These are phyloP conservation scores for Schizosaccharomyces cryophilus DNA, from an alignment of 805 yeast species.

Conservation along the genomic window DNA sequence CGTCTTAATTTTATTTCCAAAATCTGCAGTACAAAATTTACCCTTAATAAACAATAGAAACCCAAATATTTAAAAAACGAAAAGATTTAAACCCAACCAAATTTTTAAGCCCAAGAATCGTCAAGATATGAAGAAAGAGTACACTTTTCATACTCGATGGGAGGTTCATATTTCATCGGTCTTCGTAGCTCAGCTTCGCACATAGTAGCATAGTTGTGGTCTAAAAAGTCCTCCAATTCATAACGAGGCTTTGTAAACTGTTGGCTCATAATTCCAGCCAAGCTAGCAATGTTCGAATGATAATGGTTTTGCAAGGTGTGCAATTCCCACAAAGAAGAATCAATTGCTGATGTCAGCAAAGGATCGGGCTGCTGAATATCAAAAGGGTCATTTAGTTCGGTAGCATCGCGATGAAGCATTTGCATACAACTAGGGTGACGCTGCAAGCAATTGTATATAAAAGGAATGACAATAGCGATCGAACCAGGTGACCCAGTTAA, in stretches of 20 bases:
- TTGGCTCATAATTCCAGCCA: conserved; percentile 69
- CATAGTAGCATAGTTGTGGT: conserved; percentile 52
- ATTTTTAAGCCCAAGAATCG: not conserved
- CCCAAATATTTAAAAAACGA: not conserved
- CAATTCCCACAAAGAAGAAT: conserved; percentile 80
- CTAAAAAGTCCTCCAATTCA: conserved; percentile 80
- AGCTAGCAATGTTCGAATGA: conserved; percentile 83
- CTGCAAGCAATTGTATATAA: conserved; percentile 65
- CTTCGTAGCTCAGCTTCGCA: not conserved
- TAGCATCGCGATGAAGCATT: conserved; percentile 33
- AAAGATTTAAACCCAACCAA: not conserved
- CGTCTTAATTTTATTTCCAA: too few relatives aligned
- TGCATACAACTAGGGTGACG: conserved; percentile 89
- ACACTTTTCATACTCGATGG: not conserved
- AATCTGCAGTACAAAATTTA: not conserved
- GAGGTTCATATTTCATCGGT: not conserved
- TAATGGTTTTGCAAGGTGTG: conserved; percentile 60
- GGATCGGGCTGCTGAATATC: conserved; percentile 46
- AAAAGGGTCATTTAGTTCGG: conserved; percentile 36
- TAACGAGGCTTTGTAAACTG: conserved; percentile 73
- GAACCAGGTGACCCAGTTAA: conserved; percentile 71
- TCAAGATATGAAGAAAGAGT: not conserved
- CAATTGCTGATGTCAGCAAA: conserved; percentile 48
- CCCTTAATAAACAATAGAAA: not conserved
- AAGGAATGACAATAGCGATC: conserved; percentile 67